phyloP scores from a whole-genome alignment of 129 eudicot species.

The Lactuca saligna region DNA sequence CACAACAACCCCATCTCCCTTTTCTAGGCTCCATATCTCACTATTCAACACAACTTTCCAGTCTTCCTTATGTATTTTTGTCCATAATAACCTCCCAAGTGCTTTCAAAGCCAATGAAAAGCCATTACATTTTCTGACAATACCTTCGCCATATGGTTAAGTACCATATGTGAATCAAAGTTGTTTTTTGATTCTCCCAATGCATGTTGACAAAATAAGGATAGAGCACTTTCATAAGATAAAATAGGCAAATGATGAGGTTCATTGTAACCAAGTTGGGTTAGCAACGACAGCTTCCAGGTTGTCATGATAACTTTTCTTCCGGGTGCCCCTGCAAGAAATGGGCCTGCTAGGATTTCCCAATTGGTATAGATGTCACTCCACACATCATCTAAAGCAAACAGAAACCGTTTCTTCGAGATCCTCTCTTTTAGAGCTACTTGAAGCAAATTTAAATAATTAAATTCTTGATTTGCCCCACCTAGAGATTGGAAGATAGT shows the following conservation, averaged over 20 bases:
- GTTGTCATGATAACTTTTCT: constrained; percentile 10
- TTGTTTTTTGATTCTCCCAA: background rate
- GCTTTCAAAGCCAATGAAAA: background rate
- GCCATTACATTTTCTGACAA: too few species aligned
- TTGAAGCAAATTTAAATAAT: too few species aligned
- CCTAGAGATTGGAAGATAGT: background rate
- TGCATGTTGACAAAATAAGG: constrained; percentile 1
- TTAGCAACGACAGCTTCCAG: constrained; percentile 29
- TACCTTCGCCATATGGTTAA: too few species aligned
- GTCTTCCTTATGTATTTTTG: background rate
- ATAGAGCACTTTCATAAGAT: background rate
- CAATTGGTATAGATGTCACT: background rate
- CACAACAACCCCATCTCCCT: too few species aligned
- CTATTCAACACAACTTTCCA: constrained; percentile 12
- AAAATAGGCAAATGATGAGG: background rate
- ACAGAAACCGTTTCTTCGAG: too few species aligned
- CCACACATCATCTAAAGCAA: too few species aligned
- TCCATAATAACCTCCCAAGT: background rate
- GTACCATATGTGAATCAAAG: too few species aligned
- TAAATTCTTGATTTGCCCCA: background rate
- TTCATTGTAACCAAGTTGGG: constrained; percentile 23
- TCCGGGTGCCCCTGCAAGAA: constrained; percentile 2
- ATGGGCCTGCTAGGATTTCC: background rate
- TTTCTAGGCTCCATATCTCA: constrained; percentile 7
- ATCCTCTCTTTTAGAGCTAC: too few species aligned